A percentile compares a stretch with the other conserved stretches of the same genome.
Conservation (phyloP, 2,329 filamentous ascomycete genomes). For the Xylariaceae sp. region DNA sequence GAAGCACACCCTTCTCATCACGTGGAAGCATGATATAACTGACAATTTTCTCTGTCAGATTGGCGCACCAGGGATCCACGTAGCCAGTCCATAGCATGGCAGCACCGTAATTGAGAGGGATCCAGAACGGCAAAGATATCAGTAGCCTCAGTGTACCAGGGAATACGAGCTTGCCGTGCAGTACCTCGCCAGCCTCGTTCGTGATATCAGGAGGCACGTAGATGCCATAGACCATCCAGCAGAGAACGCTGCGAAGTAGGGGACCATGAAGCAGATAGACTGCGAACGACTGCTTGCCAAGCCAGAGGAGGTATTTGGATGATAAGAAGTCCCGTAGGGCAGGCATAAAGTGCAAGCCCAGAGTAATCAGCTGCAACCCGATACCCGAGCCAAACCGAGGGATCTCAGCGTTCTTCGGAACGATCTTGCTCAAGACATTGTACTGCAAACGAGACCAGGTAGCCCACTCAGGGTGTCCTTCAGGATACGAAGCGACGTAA, state of each 20-base stretch:
- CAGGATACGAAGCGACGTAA: conserved; percentile 66
- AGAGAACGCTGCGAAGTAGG: conserved; percentile 63
- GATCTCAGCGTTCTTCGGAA: conserved; percentile 55
- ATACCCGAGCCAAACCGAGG: conserved; percentile 50
- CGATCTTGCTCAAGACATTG: conserved; percentile 51
- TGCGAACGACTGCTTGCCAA: conserved; percentile 69
- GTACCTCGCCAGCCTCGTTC: conserved; percentile 46
- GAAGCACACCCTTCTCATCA: conserved; percentile 43
- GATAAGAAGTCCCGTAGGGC: conserved; percentile 59
- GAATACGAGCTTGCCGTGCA: conserved; percentile 47
- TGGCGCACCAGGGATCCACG: conserved; percentile 59
- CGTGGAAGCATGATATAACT: conserved; percentile 40
- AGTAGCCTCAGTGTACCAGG: conserved; percentile 47
- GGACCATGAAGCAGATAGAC: conserved; percentile 70
- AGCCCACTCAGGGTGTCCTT: conserved; percentile 59
- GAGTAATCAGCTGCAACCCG: conserved; percentile 42
- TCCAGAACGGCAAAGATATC: conserved; percentile 52
- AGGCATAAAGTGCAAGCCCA: conserved; percentile 44
- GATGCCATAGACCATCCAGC: conserved; percentile 65
- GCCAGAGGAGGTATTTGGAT: conserved; percentile 63
- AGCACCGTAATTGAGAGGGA: conserved; percentile 53
- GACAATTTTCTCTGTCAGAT: conserved; percentile 50
- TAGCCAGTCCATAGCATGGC: conserved; percentile 60
- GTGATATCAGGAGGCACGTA: conserved; percentile 45
- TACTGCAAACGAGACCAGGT: conserved; percentile 60